Percentiles rank a stretch among this genome's conserved stretches.
Conservation (phyloP, 306 rosid species). For the Vigna trinervia region DNA sequence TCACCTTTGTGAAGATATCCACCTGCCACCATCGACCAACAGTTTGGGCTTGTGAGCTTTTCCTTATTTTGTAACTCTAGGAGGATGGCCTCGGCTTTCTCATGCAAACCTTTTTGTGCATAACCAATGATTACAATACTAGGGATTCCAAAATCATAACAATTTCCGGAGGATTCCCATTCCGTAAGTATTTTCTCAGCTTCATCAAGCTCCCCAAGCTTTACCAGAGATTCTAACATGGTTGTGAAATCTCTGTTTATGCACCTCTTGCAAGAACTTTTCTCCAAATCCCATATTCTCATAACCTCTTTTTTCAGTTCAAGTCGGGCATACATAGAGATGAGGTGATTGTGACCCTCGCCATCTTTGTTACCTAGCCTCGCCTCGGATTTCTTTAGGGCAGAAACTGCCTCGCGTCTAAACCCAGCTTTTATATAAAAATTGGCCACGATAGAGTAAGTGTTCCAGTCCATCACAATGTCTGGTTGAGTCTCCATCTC, state of each 20-base stretch:
- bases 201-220: conserved; percentile 72
- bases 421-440: conserved; percentile 62
- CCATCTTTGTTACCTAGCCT: conserved; percentile 71
- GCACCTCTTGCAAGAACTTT: conserved; percentile 70
- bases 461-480: conserved; percentile 86
- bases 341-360: conserved; percentile 69
- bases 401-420: conserved; percentile 56
- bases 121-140: conserved; percentile 60
- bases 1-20: conserved; percentile 60
- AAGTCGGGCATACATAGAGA: conserved; percentile 66
- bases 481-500: conserved; percentile 77
- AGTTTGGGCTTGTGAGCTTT: conserved; percentile 59
- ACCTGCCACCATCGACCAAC: conserved; percentile 70
- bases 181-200: conserved; percentile 72
- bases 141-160: conserved; percentile 74
- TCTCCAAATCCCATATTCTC: conserved; percentile 74
- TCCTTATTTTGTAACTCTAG: conserved; percentile 61
- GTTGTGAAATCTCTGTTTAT: conserved; percentile 71
- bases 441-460: conserved; percentile 76
- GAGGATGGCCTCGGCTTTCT: conserved; percentile 74
- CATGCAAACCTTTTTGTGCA: conserved; percentile 55
- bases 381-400: conserved; percentile 71
- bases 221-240: conserved; percentile 68
- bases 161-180: conserved; percentile 83
- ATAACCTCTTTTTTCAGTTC: conserved; percentile 70